These are phyloP conservation scores for Aspergillus viridinutans DNA, from an alignment of 2,329 filamentous ascomycete species.

Conservation along the genomic window DNA sequence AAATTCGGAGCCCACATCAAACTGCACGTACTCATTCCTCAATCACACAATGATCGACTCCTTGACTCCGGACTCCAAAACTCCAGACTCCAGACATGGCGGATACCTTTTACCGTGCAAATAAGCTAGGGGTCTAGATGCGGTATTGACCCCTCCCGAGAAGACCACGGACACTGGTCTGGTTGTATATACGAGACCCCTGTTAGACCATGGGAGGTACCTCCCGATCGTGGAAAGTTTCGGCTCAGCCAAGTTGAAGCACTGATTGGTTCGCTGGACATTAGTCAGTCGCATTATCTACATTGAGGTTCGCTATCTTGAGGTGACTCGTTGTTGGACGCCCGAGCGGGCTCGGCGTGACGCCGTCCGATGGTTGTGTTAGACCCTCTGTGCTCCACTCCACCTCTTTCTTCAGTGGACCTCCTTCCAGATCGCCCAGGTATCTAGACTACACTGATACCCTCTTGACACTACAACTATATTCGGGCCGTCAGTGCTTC, in stretches of 20 bases:
- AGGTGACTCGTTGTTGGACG: constrained; percentile 1
- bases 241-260: neutral
- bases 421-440: neutral
- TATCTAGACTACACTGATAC: neutral
- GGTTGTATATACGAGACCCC: neutral
- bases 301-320: neutral
- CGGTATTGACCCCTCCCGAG: neutral
- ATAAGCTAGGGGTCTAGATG: neutral
- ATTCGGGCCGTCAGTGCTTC: neutral
- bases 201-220: neutral
- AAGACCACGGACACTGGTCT: neutral
- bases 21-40: neutral
- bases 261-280: neutral
- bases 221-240: neutral
- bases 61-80: neutral
- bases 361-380: neutral
- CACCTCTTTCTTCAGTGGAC: neutral
- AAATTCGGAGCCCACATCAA: neutral
- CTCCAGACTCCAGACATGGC: neutral
- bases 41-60: neutral
- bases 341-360: constrained; percentile 9
- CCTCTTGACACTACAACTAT: neutral
- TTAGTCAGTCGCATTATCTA: neutral
- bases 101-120: neutral
- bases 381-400: neutral